A percentile compares a stretch with the other conserved stretches of the same genome.
These are phyloP conservation scores for Apiotrichum gracile DNA, from an alignment of 1,284 basidiomycete genomes.

Conservation along the genomic window DNA sequence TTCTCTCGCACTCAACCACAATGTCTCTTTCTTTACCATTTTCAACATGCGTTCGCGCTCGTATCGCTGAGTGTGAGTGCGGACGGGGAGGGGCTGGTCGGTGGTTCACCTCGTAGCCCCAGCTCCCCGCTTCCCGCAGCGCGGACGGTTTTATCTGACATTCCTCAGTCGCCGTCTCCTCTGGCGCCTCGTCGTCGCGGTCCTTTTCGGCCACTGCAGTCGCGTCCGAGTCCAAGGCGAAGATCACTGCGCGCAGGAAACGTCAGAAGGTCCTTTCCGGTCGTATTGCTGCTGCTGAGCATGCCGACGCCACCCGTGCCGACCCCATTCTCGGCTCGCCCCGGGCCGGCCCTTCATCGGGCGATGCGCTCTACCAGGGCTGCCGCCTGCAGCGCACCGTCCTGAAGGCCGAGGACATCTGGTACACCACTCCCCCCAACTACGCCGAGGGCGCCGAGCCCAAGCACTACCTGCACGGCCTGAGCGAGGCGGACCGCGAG, in stretches of 20 bases:
- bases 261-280: conserved; percentile 9
- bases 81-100: neutral
- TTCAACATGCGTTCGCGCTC: neutral
- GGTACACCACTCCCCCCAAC: conserved; percentile 34
- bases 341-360: conserved; percentile 9
- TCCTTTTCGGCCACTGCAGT: neutral
- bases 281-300: neutral
- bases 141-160: neutral
- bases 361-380: conserved; percentile 21
- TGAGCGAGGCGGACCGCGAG: conserved; percentile 30
- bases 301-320: conserved; percentile 3
- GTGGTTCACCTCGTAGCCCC: too few species aligned
- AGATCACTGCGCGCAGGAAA: conserved; percentile 13
- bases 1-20: conserved; percentile 1
- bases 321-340: conserved; percentile 18
- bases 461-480: conserved; percentile 27
- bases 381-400: conserved; percentile 25
- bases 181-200: conserved; percentile 2
- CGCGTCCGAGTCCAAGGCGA: conserved; percentile 7
- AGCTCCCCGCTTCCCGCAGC: too few species aligned
- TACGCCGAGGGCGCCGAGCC: conserved; percentile 33
- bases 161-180: neutral
- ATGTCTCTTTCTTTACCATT: neutral
- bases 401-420: conserved; percentile 27
- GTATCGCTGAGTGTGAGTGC: conserved; percentile 4